Conservation (phyloP, 345 rosid genomes). For the Noccaea bulbosa region DNA sequence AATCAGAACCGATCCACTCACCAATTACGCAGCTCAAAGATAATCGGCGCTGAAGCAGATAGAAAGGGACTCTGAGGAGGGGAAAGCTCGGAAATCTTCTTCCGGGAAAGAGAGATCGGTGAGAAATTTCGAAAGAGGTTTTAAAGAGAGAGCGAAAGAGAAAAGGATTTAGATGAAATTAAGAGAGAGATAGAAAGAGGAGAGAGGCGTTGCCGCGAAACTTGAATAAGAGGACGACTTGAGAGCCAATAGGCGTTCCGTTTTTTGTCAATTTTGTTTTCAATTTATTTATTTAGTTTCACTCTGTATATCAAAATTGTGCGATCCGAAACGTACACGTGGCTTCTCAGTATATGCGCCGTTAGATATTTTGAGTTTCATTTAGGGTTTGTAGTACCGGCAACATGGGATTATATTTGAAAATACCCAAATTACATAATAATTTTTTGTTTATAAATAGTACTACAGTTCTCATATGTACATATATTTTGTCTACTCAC, state of each 20-base stretch:
- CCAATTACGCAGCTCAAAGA: slow-evolving; percentile 35
- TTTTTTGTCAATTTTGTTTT: neutral
- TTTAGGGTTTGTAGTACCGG: slow-evolving; percentile 43
- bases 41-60: slow-evolving; percentile 15
- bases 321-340: slow-evolving; percentile 29
- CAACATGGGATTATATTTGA: slow-evolving; percentile 43
- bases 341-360: neutral
- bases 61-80: slow-evolving; percentile 1
- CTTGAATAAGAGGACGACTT: slow-evolving; percentile 67
- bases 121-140: slow-evolving; percentile 38
- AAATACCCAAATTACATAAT: neutral
- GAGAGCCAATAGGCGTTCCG: slow-evolving; percentile 46
- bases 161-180: slow-evolving; percentile 17
- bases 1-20: slow-evolving; percentile 48
- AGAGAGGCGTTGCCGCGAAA: slow-evolving; percentile 83
- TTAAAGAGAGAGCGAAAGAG: neutral
- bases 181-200: slow-evolving; percentile 34
- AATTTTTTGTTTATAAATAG: neutral
- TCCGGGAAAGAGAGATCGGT: slow-evolving; percentile 12
- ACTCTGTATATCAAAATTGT: neutral
- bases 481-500: too few relatives aligned
- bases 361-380: slow-evolving; percentile 17
- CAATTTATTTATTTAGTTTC: neutral
- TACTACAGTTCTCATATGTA: too few relatives aligned
- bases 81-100: slow-evolving; percentile 25